Percentiles rank a stretch among this genome's conserved stretches.
phyloP scores from a whole-genome alignment of 2,329 filamentous ascomycete genomes.

The Sarocladiaceae sp. region DNA sequence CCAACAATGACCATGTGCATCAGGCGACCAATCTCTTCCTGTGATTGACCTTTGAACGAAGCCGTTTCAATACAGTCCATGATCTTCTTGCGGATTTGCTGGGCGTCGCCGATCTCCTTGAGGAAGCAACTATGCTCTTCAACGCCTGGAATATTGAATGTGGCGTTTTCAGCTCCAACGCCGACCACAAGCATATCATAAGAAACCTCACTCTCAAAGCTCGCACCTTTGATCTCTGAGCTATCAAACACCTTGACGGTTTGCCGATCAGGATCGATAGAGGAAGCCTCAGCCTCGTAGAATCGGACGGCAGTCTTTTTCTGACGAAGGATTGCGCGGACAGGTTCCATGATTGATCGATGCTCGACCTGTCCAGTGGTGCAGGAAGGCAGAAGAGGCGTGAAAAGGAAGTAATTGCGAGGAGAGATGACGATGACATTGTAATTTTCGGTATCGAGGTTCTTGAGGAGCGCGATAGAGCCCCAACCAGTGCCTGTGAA shows the following conservation, averaged over 20 bases:
- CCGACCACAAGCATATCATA: conserved; percentile 99
- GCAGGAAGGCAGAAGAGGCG: conserved; percentile 92
- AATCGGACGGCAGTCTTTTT: conserved; percentile 92
- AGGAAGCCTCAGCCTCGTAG: conserved; percentile 96
- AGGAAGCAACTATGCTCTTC: conserved; percentile 95
- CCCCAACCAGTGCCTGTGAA: conserved; percentile 88
- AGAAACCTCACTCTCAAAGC: conserved; percentile 78
- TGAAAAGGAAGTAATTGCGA: conserved; percentile 99
- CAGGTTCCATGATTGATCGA: conserved; percentile 98
- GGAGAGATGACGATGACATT: conserved; percentile 97
- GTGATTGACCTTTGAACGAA: conserved; percentile 91
- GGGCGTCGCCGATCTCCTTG: conserved; percentile 96
- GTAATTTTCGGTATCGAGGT: conserved; percentile 98
- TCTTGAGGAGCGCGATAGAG: conserved; percentile 94
- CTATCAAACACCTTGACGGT: conserved; percentile 86
- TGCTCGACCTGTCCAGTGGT: conserved; percentile 97
- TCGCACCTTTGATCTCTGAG: conserved; percentile 85
- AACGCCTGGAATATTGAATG: conserved; percentile 95
- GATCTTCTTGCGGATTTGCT: conserved; percentile 95
- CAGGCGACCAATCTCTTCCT: conserved; percentile 86
- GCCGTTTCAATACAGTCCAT: conserved; percentile 99
- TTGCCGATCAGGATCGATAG: conserved; percentile 90
- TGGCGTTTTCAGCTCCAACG: conserved; percentile 96
- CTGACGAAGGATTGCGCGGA: conserved; percentile 91
- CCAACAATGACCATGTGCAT: conserved; percentile 97